These are phyloP conservation scores for Prunus mongolica DNA, from an alignment of 306 rosid species.

Conservation along the genomic window DNA sequence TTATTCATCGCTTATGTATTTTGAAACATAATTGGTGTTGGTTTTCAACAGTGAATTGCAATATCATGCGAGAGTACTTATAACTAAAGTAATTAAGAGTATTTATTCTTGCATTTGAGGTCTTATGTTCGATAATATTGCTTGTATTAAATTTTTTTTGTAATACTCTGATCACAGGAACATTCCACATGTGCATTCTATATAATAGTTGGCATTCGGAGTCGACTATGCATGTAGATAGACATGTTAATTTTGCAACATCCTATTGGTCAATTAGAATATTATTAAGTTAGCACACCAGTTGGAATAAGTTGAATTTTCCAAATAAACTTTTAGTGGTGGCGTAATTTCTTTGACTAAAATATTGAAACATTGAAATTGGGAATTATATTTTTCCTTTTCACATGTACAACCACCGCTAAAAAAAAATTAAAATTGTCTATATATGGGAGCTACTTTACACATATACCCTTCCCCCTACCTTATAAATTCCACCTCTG, in stretches of 20 bases:
- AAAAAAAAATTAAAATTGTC: not conserved
- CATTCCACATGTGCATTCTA: too few relatives aligned
- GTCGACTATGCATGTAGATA: not conserved
- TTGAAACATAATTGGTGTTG: too few relatives aligned
- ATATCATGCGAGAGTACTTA: too few relatives aligned
- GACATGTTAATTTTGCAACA: not conserved
- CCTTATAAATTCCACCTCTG: not conserved
- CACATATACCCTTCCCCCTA: not conserved
- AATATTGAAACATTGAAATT: not conserved
- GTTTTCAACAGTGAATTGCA: too few relatives aligned
- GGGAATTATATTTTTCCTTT: not conserved
- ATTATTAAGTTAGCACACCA: not conserved
- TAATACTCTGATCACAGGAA: too few relatives aligned
- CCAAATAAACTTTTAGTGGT: not conserved
- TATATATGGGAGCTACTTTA: not conserved
- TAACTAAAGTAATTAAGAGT: too few relatives aligned
- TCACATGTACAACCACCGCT: not conserved
- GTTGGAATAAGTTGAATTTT: not conserved
- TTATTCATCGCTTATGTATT: too few relatives aligned
- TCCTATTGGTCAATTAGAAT: not conserved
- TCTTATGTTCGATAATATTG: too few relatives aligned
- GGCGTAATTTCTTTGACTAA: not conserved
- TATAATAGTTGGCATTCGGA: too few relatives aligned
- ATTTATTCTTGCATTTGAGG: too few relatives aligned
- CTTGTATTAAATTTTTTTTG: too few relatives aligned